Conservation (phyloP, 805 yeast species). For the Suhomyces tanzawaensis region DNA sequence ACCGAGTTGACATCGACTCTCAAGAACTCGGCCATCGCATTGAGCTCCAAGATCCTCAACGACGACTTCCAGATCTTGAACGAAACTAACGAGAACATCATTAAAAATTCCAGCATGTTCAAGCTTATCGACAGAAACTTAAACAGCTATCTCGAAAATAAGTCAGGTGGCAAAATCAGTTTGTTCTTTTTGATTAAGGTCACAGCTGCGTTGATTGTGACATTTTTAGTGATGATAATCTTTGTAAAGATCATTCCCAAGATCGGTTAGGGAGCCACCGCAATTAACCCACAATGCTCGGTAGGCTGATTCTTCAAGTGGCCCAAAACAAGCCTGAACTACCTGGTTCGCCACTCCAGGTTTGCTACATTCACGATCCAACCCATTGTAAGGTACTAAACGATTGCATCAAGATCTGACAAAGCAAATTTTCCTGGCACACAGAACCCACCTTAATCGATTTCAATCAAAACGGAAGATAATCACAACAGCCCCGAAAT, state of each 20-base stretch:
- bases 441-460: no score
- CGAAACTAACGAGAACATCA: slow-evolving; percentile 34
- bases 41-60: slow-evolving; percentile 33
- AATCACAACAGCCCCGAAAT: no score
- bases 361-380: no score
- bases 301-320: no score
- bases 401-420: no score
- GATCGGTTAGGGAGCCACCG: slow-evolving; percentile 20
- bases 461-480: no score
- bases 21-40: slow-evolving; percentile 45
- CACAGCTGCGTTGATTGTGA: slow-evolving; percentile 22
- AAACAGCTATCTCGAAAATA: slow-evolving; percentile 35
- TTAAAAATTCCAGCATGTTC: slow-evolving; percentile 29
- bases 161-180: slow-evolving; percentile 41
- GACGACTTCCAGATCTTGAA: slow-evolving; percentile 35
- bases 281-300: no score
- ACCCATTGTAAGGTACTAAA: no score
- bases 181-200: slow-evolving; percentile 37
- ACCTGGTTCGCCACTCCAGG: no score
- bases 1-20: slow-evolving; percentile 47
- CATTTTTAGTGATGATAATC: slow-evolving; percentile 31
- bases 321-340: no score
- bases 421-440: no score
- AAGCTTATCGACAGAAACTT: slow-evolving; percentile 34
- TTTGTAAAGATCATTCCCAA: slow-evolving; percentile 37